Evolutionary conservation across 306 rosid genomes (phyloP), one percentile per base, ranked within the genome.

Genomic region (Dalbergia oliveri): DNA sequence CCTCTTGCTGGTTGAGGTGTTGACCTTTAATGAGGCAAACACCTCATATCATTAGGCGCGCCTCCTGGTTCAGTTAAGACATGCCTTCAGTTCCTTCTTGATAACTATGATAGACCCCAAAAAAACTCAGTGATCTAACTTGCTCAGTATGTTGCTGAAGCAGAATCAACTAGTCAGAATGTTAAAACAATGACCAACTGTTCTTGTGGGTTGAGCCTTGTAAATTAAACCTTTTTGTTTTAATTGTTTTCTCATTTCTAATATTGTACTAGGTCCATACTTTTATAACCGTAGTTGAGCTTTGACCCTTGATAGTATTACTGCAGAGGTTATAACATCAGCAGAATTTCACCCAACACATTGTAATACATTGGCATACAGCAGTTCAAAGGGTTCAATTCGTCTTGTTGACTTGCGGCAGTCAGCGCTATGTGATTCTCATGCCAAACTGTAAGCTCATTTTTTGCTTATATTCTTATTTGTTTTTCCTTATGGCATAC

Each of bases 281-380:
- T 35, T 47, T 80, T 39, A 63, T 58, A 23, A 66, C 21, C 12
- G 65, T 41, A 68, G 45, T 51, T 78, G 75, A 79, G 73, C 69
- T 41, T 67, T 84, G 26, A 79, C 41, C 74, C 21, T 73, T 35
- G 33, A 77, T 73, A 66, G 37, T 87, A 34, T 77, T 75, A 51
- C 76, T 90, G 82, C 94, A 95, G 99, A 95, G 98, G 99, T 95
- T 84, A 95, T 95, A 86, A 95, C 99, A 41, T 91, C 98, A 53
- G 99, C 99, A n/a, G 98, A 95, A 81, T 95, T 95, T 90, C 99
- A 95, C 73, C 99, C 99, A 54, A 93, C 88, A 44, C 98, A 95
- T 82, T 95, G 99, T 74, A 93, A 93, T 80, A 95, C 80, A 41
- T 83, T 95, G 87, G 99, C 98, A 59, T 95, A 95, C 82, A 95